Base-by-base conservation (phyloP, 2,329 filamentous ascomycete species). In the Trichoderma atrobrunneum region DNA sequence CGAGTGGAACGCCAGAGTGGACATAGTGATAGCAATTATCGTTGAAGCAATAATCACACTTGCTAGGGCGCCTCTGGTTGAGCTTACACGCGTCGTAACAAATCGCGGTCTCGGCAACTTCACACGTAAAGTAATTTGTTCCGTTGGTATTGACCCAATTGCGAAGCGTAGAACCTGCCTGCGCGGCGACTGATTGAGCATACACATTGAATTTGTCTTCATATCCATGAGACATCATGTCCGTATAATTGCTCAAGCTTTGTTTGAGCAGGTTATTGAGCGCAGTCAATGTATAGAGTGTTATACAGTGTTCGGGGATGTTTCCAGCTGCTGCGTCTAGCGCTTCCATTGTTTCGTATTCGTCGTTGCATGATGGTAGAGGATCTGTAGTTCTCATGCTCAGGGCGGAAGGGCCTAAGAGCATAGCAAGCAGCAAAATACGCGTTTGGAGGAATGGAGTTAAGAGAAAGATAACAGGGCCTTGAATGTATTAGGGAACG, bases 171-270 rank as follows among this genome's bases (percentile, higher is more conserved):
- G 39, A 43, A 10, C 39, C 39, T 10, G 39, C 39, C 4, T 43
- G 39, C 2, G 26, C 21, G 3, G 43, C 63, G n/a, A 74, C 57
- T 51, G 63, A 65, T 8, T 65, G 24, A 30, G 64, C 69, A 54
- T 69, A 74, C 3, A 24, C 63, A 5, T 68, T 56, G 56, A 75
- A 74, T 32, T 74, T 75, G 36, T 61, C 36, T 43, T 76, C 74
- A 39, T 75, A 76, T 36, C 65, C 73, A 24, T 73, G 59, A 54
- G 43, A 30, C 63, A 66, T 54, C 14, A 56, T 66, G 32, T 66
- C 63, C 28, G 43, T 66, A n/a, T 66, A 66, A 18, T 66, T 54
- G 30, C 63, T 66, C 12, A 66, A 26, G 30, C 63, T 66, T 34
- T 32, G 11, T 48, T 34, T 54, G n/a, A 56, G 39, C 3, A 66